Conservation (phyloP, 116 monocot species). For the Dioscorea cayenensis region DNA sequence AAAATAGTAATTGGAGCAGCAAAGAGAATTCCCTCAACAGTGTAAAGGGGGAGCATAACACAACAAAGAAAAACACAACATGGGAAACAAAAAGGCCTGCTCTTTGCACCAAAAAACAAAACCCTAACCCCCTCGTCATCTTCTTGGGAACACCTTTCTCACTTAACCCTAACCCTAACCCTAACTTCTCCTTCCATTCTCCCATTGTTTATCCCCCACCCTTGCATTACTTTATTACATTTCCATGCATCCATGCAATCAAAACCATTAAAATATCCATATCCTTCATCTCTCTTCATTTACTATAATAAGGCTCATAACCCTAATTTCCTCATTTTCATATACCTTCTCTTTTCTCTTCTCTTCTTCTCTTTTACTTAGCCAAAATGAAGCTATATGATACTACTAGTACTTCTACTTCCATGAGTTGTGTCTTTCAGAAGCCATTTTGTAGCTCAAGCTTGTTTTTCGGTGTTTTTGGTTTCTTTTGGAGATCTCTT, state of each 20-base stretch:
- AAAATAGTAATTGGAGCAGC: not conserved
- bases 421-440: not conserved
- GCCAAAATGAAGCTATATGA: not conserved
- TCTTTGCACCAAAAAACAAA: not conserved
- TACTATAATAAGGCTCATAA: no score
- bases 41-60: not conserved
- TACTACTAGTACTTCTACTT: not conserved
- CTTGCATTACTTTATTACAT: not conserved
- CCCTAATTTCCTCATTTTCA: no score
- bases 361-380: conserved; percentile 1
- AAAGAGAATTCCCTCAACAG: not conserved
- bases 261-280: no score
- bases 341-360: conserved; percentile 6
- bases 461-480: not conserved
- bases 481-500: not conserved
- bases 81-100: conserved; percentile 25
- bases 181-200: not conserved
- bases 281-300: no score
- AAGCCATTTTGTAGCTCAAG: no score
- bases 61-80: not conserved
- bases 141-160: conserved; percentile 7
- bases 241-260: not conserved
- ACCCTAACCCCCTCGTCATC: not conserved
- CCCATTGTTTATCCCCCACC: not conserved
- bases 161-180: not conserved